Evolutionary conservation across 2,329 filamentous ascomycete species (phyloP).

Genomic region (Scorias spongiosa): DNA sequence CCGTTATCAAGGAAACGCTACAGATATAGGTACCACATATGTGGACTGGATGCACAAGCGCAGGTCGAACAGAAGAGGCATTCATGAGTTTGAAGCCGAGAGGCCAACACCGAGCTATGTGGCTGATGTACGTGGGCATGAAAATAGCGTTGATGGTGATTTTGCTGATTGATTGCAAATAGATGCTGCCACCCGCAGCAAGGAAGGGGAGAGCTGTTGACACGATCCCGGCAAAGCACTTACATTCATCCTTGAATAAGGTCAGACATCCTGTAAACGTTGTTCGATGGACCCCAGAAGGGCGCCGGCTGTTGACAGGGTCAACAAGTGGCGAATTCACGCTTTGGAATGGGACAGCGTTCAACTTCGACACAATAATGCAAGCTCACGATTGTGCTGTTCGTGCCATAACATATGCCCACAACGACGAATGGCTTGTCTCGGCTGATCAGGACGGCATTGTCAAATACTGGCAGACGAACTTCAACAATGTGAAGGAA

Average conservation of each 20-base stretch:
- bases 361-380: constrained; percentile 99
- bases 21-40: constrained; percentile 21
- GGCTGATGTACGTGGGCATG: constrained; percentile 51
- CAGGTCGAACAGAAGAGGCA: constrained; percentile 57
- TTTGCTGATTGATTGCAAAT: constrained; percentile 6
- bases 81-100: constrained; percentile 60
- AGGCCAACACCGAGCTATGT: constrained; percentile 80
- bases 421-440: constrained; percentile 92
- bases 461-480: constrained; percentile 97
- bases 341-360: constrained; percentile 94
- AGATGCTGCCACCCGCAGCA: constrained; percentile 80
- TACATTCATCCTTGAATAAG: constrained; percentile 97
- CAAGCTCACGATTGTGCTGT: constrained; percentile 87
- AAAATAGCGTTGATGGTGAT: neutral
- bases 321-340: constrained; percentile 97
- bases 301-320: constrained; percentile 75
- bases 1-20: constrained; percentile 13
- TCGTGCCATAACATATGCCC: constrained; percentile 70
- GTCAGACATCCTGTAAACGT: constrained; percentile 96
- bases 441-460: constrained; percentile 90
- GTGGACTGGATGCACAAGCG: constrained; percentile 76
- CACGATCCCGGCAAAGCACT: constrained; percentile 81
- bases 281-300: constrained; percentile 94
- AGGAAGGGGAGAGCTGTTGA: constrained; percentile 62
- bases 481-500: constrained; percentile 96